Evolutionary conservation across 306 rosid genomes (phyloP), one percentile per base, ranked within the genome.

Genomic region (Spatholobus suberectus): DNA sequence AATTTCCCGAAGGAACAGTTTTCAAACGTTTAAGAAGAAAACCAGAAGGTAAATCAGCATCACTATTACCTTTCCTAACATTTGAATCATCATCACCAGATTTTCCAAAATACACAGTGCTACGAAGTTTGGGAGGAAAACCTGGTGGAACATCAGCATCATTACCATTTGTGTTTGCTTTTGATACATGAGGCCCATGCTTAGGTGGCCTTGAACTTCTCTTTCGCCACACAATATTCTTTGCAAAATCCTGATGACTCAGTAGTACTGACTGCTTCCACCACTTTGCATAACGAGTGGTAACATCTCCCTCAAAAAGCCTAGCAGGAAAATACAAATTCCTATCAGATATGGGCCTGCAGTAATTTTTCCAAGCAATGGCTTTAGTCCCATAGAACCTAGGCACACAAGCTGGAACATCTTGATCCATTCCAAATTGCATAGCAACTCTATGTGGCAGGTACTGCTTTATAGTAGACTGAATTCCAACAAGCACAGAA

Each of bases 371-470:
- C 92, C 91, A 88, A 34, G 88, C 88, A 62, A 57, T 24, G 35
- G 35, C 80, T 24, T 20, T 37, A 59, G 32, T 72, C 21, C 49
- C 24, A 20, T 66, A 51, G 10, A 12, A 8, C 15, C n/a, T 34
- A 49, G 77, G 21, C 58, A 44, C 75, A 32, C 3, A 23, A 41
- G 73, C 70, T 0, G 90, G 94, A 61, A 90, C 35, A 65, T 86
- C 94, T 81, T 90, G 94, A 83, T 92, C 94, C 80, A 87, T 70
- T 40, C 96, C 92, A 70, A 91, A 89, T 77, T 89, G 93, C 92
- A 86, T 76, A 3, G 92, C 83, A 24, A 91, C 90, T 73, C 91
- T 67, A 65, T 89, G 90, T 4, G 93, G 93, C 11, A 85, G 80
- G 72, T 91, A 91, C 43, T 78, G 72, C 70, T 74, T 29, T 24